Evolutionary conservation across 75 land plant genomes (phyloP).

Genomic region (Cryptomeria japonica): DNA sequence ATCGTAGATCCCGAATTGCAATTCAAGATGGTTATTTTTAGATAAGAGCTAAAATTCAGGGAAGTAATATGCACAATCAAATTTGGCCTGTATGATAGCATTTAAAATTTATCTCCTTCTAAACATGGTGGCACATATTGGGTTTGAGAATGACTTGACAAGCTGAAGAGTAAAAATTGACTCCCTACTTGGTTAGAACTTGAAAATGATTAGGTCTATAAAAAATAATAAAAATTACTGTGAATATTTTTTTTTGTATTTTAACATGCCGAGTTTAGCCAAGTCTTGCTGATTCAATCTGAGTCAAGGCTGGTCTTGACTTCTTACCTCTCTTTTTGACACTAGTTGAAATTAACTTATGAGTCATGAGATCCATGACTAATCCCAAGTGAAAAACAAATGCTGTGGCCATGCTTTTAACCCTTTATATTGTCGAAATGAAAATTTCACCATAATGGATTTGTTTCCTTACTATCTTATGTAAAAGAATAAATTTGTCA

Average conservation of each 20-base stretch:
- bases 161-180: background rate
- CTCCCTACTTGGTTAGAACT: background rate
- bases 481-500: background rate
- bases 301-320: background rate
- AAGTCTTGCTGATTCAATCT: background rate
- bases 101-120: background rate
- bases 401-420: background rate
- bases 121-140: background rate
- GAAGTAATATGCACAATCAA: background rate
- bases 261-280: background rate
- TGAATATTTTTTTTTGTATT: background rate
- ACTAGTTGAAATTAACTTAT: background rate
- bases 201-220: background rate
- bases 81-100: background rate
- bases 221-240: background rate
- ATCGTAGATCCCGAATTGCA: background rate
- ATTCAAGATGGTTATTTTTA: background rate
- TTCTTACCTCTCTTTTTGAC: background rate
- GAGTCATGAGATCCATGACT: background rate
- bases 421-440: background rate
- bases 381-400: background rate
- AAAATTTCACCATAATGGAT: background rate
- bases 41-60: too few species aligned
- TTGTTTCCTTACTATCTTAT: background rate
- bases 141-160: background rate